Percentiles rank a stretch among this genome's conserved stretches.
These are phyloP conservation scores for Clitoria ternatea DNA, from an alignment of 306 rosid species.

Conservation along the genomic window DNA sequence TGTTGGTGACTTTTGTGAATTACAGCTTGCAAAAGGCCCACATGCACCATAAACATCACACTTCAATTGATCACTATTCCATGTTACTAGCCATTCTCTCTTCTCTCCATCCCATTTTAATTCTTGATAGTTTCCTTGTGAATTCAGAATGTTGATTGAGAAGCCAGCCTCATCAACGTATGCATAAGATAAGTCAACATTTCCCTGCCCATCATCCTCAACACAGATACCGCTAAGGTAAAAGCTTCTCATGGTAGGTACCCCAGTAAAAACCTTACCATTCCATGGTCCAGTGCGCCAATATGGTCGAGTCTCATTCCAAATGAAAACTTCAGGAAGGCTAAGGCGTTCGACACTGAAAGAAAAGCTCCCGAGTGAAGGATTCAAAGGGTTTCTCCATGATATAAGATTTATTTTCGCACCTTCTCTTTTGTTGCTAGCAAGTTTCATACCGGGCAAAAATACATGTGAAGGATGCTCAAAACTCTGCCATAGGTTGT, in stretches of 20 bases:
- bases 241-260: background rate
- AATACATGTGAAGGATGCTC: constrained; percentile 22
- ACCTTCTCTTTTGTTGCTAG: constrained; percentile 1
- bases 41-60: background rate
- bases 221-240: background rate
- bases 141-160: background rate
- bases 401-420: background rate
- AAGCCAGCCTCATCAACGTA: fast-evolving
- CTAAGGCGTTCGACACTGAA: background rate
- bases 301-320: background rate
- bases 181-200: no score
- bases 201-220: no score
- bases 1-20: background rate
- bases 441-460: constrained; percentile 18
- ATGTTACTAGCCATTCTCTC: background rate
- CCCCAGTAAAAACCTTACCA: background rate
- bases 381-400: constrained; percentile 27
- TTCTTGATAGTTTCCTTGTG: background rate
- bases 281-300: constrained; percentile 23
- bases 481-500: constrained; percentile 36
- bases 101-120: background rate
- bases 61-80: background rate
- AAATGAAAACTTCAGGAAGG: background rate
- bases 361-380: constrained; percentile 21
- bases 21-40: constrained; percentile 4